Conservation (phyloP, 2,329 filamentous ascomycete genomes). For the Penicillium oxalicum region DNA sequence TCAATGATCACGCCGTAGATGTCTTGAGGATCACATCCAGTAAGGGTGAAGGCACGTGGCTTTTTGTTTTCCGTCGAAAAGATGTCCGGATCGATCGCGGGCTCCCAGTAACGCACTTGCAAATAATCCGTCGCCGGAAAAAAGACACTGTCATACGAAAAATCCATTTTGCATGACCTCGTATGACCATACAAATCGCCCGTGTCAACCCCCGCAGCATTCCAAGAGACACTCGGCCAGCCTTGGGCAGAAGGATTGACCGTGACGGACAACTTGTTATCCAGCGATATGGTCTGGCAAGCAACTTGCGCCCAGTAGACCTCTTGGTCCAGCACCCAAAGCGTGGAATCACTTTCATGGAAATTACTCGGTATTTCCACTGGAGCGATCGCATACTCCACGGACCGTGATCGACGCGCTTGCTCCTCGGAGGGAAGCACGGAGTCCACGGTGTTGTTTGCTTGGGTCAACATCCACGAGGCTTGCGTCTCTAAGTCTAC, state of each 20-base stretch:
- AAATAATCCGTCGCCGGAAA: constrained; percentile 26
- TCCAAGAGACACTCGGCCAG: constrained; percentile 23
- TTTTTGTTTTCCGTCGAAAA: constrained; percentile 6
- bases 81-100: constrained; percentile 15
- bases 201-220: constrained; percentile 23
- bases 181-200: constrained; percentile 9
- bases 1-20: constrained; percentile 30
- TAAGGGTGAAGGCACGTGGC: constrained; percentile 20
- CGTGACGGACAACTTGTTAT: constrained; percentile 18
- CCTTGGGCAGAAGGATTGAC: constrained; percentile 15
- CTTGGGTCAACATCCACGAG: constrained; percentile 27
- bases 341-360: constrained; percentile 17
- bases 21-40: constrained; percentile 27
- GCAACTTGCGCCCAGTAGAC: constrained; percentile 27
- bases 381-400: constrained; percentile 27
- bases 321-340: constrained; percentile 31
- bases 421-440: constrained; percentile 14
- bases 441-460: constrained; percentile 20
- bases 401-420: constrained; percentile 22
- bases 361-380: constrained; percentile 25
- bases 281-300: constrained; percentile 19
- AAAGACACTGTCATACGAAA: constrained; percentile 26
- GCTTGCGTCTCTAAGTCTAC: constrained; percentile 25
- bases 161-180: constrained; percentile 23
- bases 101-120: constrained; percentile 33